These are phyloP conservation scores for Ceratobasidium sp. DNA, from an alignment of 1,284 basidiomycete genomes.

Conservation along the genomic window DNA sequence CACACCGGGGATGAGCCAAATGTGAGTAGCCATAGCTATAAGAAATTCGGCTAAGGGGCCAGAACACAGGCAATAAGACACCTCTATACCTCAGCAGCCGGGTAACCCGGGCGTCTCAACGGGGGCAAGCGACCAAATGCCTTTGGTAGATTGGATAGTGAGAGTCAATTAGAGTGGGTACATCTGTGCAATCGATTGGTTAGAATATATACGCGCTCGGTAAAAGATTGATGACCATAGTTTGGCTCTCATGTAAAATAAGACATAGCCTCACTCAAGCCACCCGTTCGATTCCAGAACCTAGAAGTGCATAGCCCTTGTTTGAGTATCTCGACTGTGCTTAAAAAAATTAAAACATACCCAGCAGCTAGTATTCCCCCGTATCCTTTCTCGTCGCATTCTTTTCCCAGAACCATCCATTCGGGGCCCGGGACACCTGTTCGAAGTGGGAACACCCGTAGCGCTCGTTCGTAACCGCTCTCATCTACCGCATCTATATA, in stretches of 20 bases:
- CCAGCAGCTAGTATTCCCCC: slow-evolving; percentile 48
- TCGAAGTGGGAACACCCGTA: slow-evolving; percentile 47
- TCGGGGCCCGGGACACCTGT: slow-evolving; percentile 49
- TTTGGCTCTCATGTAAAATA: slow-evolving; percentile 9
- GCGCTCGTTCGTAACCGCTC: slow-evolving; percentile 45
- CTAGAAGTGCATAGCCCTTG: slow-evolving; percentile 10
- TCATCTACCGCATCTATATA: slow-evolving; percentile 46
- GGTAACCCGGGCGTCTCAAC: too few species aligned
- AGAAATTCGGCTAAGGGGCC: too few species aligned
- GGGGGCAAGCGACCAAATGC: too few species aligned
- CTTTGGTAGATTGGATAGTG: too few species aligned
- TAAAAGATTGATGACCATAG: too few species aligned
- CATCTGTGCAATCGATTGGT: too few species aligned
- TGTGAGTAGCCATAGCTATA: too few species aligned
- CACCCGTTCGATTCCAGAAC: slow-evolving; percentile 43
- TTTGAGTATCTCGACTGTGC: background rate
- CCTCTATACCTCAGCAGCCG: too few species aligned
- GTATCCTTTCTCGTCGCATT: slow-evolving; percentile 32
- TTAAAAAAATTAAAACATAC: slow-evolving; percentile 13
- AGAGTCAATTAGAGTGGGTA: too few species aligned
- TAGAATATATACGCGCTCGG: too few species aligned
- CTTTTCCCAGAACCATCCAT: slow-evolving; percentile 47
- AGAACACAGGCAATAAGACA: too few species aligned
- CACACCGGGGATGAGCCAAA: too few species aligned
- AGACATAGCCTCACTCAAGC: slow-evolving; percentile 44